Conservation (phyloP, 1,139 yeast genomes). For the Diutina neorugosa region DNA sequence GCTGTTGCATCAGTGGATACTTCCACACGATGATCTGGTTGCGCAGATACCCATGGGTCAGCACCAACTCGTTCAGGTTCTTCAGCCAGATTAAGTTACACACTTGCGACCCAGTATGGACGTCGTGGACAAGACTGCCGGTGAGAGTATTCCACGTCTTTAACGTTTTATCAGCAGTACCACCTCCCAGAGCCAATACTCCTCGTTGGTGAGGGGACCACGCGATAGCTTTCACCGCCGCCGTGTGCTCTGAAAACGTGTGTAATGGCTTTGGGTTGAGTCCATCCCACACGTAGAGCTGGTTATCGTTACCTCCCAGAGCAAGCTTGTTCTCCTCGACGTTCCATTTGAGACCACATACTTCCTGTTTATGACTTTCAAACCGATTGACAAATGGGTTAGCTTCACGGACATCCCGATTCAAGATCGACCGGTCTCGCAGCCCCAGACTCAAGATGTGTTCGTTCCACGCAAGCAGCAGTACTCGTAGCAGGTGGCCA, state of each 20-base stretch:
- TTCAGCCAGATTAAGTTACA: constrained; percentile 92
- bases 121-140: constrained; percentile 61
- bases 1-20: constrained; percentile 84
- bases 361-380: constrained; percentile 80
- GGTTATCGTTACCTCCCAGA: constrained; percentile 90
- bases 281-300: constrained; percentile 81
- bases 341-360: constrained; percentile 94
- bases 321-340: constrained; percentile 79
- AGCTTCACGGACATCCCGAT: constrained; percentile 83
- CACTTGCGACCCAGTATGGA: constrained; percentile 92
- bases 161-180: constrained; percentile 85
- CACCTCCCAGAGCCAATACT: constrained; percentile 90
- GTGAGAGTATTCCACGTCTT: constrained; percentile 88
- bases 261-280: constrained; percentile 56
- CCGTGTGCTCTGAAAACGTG: constrained; percentile 72
- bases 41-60: constrained; percentile 90
- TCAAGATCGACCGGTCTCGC: constrained; percentile 72
- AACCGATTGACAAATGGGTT: constrained; percentile 68
- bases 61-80: constrained; percentile 82
- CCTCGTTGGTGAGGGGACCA: constrained; percentile 99
- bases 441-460: constrained; percentile 83
- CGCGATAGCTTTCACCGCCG: constrained; percentile 92
- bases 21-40: constrained; percentile 94
- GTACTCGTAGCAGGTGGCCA: constrained; percentile 79
- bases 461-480: constrained; percentile 90